phyloP scores from a whole-genome alignment of 495 filamentous ascomycete species.

The Apiosordaria backusii region DNA sequence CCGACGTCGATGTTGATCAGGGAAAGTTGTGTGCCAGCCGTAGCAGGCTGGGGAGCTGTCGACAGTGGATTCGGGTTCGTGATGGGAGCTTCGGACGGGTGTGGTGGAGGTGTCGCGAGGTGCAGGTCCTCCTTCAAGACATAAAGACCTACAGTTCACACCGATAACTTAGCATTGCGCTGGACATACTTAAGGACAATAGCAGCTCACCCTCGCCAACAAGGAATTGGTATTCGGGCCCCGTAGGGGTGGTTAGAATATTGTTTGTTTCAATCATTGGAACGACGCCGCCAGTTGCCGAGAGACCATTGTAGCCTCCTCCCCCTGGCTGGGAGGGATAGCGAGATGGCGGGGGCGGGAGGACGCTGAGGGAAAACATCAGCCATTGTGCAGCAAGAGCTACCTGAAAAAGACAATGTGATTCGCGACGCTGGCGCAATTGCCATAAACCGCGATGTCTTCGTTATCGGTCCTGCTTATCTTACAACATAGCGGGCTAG shows the following conservation, averaged over 20 bases:
- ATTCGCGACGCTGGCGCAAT: neutral
- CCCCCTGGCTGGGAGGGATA: constrained; percentile 62
- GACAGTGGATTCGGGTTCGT: constrained; percentile 85
- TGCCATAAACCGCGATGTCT: neutral
- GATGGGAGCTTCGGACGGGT: constrained; percentile 85
- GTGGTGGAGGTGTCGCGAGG: constrained; percentile 90
- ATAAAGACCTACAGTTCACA: constrained; percentile 73
- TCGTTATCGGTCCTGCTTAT: neutral
- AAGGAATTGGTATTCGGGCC: constrained; percentile 75
- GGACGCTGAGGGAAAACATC: constrained; percentile 53
- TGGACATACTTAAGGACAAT: too few relatives aligned
- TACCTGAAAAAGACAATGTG: neutral
- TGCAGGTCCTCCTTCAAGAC: constrained; percentile 82
- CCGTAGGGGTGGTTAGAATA: constrained; percentile 70
- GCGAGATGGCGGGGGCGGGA: constrained; percentile 78
- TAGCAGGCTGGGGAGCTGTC: constrained; percentile 74
- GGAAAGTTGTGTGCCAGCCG: constrained; percentile 81
- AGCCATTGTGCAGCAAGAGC: constrained; percentile 12
- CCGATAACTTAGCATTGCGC: neutral
- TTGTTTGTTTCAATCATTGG: constrained; percentile 92
- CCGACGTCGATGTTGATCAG: constrained; percentile 64
- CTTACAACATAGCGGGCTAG: constrained; percentile 30
- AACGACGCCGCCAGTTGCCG: constrained; percentile 55
- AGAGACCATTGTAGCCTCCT: constrained; percentile 59
- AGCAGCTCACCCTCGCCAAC: constrained; percentile 79